Conservation (phyloP, 129 eudicot species). For the Scalesia atractyloides region DNA sequence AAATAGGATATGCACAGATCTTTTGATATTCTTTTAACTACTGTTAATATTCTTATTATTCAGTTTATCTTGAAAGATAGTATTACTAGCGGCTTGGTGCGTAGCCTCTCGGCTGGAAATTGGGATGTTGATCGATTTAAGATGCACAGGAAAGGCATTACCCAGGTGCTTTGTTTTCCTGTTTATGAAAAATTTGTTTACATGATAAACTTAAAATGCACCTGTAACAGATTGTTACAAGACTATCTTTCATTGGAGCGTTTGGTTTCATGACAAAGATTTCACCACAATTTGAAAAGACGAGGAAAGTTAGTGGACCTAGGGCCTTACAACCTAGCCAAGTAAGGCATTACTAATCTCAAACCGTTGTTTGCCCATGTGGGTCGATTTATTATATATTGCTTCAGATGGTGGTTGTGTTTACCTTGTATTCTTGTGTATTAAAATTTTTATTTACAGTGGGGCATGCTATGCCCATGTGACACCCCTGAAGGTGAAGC, state of each 20-base stretch:
- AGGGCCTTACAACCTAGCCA: constrained; percentile 99
- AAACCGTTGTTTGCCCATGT: neutral
- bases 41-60: neutral
- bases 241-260: constrained; percentile 77
- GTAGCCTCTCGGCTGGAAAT: constrained; percentile 87
- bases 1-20: neutral
- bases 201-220: neutral
- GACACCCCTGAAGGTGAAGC: constrained; percentile 99
- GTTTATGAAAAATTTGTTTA: neutral
- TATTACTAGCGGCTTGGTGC: constrained; percentile 71
- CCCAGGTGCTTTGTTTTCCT: constrained; percentile 60
- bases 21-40: constrained; percentile 7
- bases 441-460: constrained; percentile 49
- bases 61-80: constrained; percentile 50
- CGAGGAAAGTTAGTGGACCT: constrained; percentile 97
- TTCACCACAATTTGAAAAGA: constrained; percentile 88
- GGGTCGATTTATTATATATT: too few species aligned
- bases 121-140: constrained; percentile 74
- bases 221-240: constrained; percentile 64
- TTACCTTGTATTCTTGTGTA: neutral
- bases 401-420: too few species aligned
- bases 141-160: constrained; percentile 68
- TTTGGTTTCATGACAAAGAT: constrained; percentile 83
- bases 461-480: constrained; percentile 99
- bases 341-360: constrained; percentile 39